phyloP scores from a whole-genome alignment of 768 basidiomycete species.

The button mushroom (Agaricus bisporus) region DNA sequence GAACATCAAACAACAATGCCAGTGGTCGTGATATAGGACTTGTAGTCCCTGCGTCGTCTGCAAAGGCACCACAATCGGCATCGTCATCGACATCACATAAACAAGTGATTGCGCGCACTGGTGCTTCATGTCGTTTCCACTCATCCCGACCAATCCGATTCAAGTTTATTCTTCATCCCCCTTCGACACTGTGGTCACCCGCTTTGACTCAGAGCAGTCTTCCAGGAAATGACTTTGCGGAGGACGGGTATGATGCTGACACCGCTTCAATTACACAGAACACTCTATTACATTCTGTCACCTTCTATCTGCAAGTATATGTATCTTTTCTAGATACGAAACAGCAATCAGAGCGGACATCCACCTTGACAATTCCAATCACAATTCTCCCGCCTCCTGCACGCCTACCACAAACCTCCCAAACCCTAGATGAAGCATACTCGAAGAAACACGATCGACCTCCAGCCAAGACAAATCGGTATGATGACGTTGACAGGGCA shows the following conservation, averaged over 20 bases:
- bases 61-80: constrained; percentile 34
- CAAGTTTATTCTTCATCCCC: constrained; percentile 75
- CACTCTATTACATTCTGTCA: constrained; percentile 78
- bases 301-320: constrained; percentile 69
- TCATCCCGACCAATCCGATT: constrained; percentile 65
- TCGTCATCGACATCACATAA: constrained; percentile 37
- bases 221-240: constrained; percentile 34
- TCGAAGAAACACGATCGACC: constrained; percentile 86
- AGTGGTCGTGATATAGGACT: constrained; percentile 10
- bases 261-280: constrained; percentile 75
- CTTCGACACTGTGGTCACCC: constrained; percentile 44
- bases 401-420: constrained; percentile 74
- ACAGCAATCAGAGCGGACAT: constrained; percentile 61
- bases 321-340: constrained; percentile 73
- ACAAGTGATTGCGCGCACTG: constrained; percentile 72
- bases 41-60: constrained; percentile 22
- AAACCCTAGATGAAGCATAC: constrained; percentile 67
- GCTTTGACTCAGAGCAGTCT: constrained; percentile 38
- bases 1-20: constrained; percentile 8
- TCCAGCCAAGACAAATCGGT: constrained; percentile 61
- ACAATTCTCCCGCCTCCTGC: constrained; percentile 69
- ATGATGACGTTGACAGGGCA: constrained; percentile 56
- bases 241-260: constrained; percentile 52
- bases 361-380: constrained; percentile 62
- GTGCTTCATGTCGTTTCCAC: constrained; percentile 90